Evolutionary conservation across 257 asterid species (phyloP).

Genomic region (Euphrasia confusa): DNA sequence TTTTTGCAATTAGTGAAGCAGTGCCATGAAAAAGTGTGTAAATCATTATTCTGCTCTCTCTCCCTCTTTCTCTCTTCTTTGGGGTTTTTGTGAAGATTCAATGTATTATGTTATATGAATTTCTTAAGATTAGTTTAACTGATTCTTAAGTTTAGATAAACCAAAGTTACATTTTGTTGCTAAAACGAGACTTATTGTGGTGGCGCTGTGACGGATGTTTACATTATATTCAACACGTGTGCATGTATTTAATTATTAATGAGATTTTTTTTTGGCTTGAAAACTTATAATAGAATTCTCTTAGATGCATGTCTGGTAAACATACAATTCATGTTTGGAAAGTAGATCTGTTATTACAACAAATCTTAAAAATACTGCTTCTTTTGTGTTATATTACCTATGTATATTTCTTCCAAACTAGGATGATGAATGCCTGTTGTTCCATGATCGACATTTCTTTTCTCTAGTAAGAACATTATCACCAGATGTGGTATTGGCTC

Average conservation of each 20-base stretch:
- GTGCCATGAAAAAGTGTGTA: conserved; percentile 65
- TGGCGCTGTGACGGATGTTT: conserved; percentile 13
- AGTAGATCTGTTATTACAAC: conserved; percentile 7
- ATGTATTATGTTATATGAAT: neutral
- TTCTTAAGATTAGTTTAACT: conserved; percentile 12
- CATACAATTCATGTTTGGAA: conserved; percentile 20
- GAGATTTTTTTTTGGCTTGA: conserved; percentile 11
- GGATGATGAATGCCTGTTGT: neutral
- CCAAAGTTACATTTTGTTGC: conserved; percentile 12
- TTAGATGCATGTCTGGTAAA: conserved; percentile 5
- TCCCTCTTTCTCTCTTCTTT: neutral
- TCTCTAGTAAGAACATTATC: neutral
- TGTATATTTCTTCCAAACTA: conserved; percentile 6
- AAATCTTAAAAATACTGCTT: neutral
- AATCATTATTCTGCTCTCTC: conserved; percentile 15
- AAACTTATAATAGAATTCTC: neutral
- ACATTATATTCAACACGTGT: conserved; percentile 12
- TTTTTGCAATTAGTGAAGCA: conserved; percentile 87
- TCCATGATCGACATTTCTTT: neutral
- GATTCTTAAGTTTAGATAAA: conserved; percentile 10
- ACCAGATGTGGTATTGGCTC: neutral
- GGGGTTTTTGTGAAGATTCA: conserved; percentile 23
- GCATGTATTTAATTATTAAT: neutral
- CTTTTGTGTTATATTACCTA: neutral
- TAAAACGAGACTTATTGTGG: conserved; percentile 6